Conservation (phyloP, 2,329 filamentous ascomycete genomes). For the Exophiala aquamarina region DNA sequence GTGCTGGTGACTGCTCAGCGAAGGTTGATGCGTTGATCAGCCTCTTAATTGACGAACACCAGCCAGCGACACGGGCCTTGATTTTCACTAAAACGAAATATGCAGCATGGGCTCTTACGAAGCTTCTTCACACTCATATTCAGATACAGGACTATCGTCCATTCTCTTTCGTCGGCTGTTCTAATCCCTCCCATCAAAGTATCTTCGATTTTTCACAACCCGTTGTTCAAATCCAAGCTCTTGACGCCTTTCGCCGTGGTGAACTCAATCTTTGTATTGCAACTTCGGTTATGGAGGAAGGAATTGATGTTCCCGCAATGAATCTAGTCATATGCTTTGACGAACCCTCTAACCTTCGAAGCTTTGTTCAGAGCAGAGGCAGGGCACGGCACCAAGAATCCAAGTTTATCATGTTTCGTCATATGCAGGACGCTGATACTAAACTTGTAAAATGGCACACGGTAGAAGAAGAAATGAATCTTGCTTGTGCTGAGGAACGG, state of each 20-base stretch:
- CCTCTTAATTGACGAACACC: slow-evolving; percentile 46
- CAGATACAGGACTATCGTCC: slow-evolving; percentile 38
- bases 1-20: slow-evolving; percentile 25
- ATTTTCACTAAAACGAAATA: slow-evolving; percentile 67
- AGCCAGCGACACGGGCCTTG: slow-evolving; percentile 56
- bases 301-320: slow-evolving; percentile 63
- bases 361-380: slow-evolving; percentile 65
- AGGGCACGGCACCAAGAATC: slow-evolving; percentile 60
- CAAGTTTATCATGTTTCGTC: slow-evolving; percentile 54
- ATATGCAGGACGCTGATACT: slow-evolving; percentile 33
- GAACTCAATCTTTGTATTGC: slow-evolving; percentile 56
- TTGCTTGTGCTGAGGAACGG: slow-evolving; percentile 58
- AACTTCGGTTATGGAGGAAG: slow-evolving; percentile 61
- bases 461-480: slow-evolving; percentile 73
- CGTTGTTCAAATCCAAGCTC: slow-evolving; percentile 45
- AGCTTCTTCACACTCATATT: slow-evolving; percentile 58
- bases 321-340: slow-evolving; percentile 67
- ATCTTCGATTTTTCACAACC: slow-evolving; percentile 49
- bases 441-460: slow-evolving; percentile 57
- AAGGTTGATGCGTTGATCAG: slow-evolving; percentile 60
- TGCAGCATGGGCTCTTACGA: slow-evolving; percentile 60
- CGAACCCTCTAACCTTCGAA: slow-evolving; percentile 60
- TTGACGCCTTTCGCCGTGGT: slow-evolving; percentile 54
- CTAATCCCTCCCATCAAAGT: slow-evolving; percentile 43
- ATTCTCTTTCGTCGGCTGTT: slow-evolving; percentile 55